Percentiles rank a stretch among this genome's conserved stretches.
Evolutionary conservation across 352 stramenopile genomes (phyloP).

Genomic region (Phytopythium helicoides): DNA sequence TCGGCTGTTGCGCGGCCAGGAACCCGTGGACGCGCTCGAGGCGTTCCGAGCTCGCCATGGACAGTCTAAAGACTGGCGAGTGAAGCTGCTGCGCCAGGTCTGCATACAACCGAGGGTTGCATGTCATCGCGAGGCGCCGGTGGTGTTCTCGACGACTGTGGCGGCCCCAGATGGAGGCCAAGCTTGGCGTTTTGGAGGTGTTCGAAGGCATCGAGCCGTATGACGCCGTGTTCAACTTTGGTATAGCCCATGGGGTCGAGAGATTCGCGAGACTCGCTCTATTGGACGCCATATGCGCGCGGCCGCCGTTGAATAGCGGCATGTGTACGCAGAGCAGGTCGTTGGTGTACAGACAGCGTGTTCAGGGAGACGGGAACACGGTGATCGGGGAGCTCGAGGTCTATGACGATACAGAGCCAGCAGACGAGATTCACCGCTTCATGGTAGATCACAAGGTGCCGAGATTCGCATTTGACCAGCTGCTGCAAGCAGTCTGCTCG

Average conservation of each 20-base stretch:
- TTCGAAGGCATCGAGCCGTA: constrained; percentile 50
- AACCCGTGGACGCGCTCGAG: constrained; percentile 57
- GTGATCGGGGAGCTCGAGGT: constrained; percentile 55
- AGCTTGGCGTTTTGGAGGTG: constrained; percentile 42
- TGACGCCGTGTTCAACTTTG: constrained; percentile 49
- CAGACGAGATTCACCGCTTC: constrained; percentile 75
- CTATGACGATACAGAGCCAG: constrained; percentile 60
- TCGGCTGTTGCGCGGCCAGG: constrained; percentile 31
- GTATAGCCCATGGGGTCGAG: constrained; percentile 22
- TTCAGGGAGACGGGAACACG: constrained; percentile 21
- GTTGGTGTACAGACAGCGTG: constrained; percentile 43
- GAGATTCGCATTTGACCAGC: constrained; percentile 27
- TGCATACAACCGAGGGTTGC: constrained; percentile 26
- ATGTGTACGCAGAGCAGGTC: constrained; percentile 39
- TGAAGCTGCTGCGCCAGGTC: constrained; percentile 38
- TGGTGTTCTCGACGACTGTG: constrained; percentile 46
- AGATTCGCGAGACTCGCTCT: constrained; percentile 24
- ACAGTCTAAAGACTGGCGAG: constrained; percentile 32
- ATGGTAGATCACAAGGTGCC: constrained; percentile 44
- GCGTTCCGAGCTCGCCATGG: constrained; percentile 34
- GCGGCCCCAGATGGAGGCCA: constrained; percentile 14
- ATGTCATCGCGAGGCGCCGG: constrained; percentile 35
- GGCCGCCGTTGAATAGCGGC: constrained; percentile 11
- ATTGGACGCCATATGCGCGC: constrained; percentile 41
- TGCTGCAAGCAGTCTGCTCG: constrained; percentile 38